Evolutionary conservation across 331 rosid genomes (phyloP), one percentile per base, ranked within the genome.

Genomic region (Prunus yedoensis): DNA sequence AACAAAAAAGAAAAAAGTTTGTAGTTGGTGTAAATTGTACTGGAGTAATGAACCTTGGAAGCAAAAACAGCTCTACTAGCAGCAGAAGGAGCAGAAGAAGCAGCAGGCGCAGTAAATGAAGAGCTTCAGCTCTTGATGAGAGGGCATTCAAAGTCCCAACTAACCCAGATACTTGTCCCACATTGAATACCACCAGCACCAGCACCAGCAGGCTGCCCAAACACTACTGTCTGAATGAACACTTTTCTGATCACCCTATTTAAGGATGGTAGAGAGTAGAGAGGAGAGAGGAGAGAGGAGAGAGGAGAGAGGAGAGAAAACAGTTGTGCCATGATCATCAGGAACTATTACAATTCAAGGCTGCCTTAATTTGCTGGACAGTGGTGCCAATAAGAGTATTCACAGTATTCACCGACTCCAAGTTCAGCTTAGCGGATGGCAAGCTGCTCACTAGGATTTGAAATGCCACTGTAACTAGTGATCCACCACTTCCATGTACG

Each of bases 371-470:
- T 82, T 92, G 97, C 76, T 92, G 97, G 49, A 95, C 89, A 18
- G 99, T 92, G 77, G 83, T 84, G 79, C 91, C 85, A 46, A 95
- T 92, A 4, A 92, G 97, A 79, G 83, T 90, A 82, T 92, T 92
- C 57, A 95, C 98, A 4, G 97, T 92, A 0, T 82, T 82, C 79
- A 95, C 97, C 10, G 99, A 95, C 84, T 95, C 99, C 88, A 88
- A 70, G 85, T 88, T 95, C 66, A 95, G 88, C 73, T 90, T 95
- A 1, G 97, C 90, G 11, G 97, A 84, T 50, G 99, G 97, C 83
- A 92, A 66, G 76, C 90, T 89, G 71, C 97, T 95, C 28, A 92
- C 92, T 9, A 92, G 91, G 32, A 95, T 95, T 68, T 95, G 99
- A 76, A 95, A 92, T 41, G 91, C 96, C 54, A 92, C 94, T 7